Percentiles rank a stretch among this genome's conserved stretches.
These are phyloP conservation scores for Chlamydomonas applanata DNA, from an alignment of 139 green algal species.

Conservation along the genomic window DNA sequence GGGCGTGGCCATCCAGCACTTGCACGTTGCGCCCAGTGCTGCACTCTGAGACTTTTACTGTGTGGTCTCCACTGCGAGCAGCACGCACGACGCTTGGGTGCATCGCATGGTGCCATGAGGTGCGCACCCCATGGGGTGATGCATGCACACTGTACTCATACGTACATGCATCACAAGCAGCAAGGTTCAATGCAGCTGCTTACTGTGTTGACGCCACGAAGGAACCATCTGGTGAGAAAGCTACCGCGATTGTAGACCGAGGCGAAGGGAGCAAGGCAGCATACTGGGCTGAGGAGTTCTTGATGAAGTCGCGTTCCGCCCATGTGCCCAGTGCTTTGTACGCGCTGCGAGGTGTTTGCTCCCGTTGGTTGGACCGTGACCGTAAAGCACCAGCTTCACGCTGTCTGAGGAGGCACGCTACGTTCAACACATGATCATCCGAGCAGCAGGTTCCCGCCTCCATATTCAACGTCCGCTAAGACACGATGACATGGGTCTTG, in stretches of 20 bases:
- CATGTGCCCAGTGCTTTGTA: conserved; percentile 17
- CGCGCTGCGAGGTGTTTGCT: too few species aligned
- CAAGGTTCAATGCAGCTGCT: conserved; percentile 10
- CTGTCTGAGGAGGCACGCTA: too few species aligned
- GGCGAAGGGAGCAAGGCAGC: conserved; percentile 65
- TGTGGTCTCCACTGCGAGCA: conserved; percentile 84
- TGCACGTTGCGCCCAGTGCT: conserved; percentile 52
- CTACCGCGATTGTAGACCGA: conserved; percentile 84
- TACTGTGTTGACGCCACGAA: conserved; percentile 87
- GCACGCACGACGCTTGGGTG: too few species aligned
- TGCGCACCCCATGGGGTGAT: background rate
- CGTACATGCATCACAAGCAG: too few species aligned
- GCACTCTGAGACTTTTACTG: conserved; percentile 82
- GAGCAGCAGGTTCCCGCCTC: too few species aligned
- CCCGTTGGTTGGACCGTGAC: too few species aligned
- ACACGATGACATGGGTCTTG: too few species aligned
- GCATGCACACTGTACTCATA: too few species aligned
- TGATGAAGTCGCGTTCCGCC: conserved; percentile 68
- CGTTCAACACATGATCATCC: too few species aligned
- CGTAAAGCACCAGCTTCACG: too few species aligned
- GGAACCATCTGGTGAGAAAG: conserved; percentile 76
- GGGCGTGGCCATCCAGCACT: conserved; percentile 69
- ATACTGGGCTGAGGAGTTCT: conserved; percentile 56
- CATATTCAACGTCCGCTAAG: too few species aligned
- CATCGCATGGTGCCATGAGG: too few species aligned